A percentile compares a stretch with the other conserved stretches of the same genome.
Evolutionary conservation across 306 rosid species (phyloP).

Genomic region (Prunus campanulata): DNA sequence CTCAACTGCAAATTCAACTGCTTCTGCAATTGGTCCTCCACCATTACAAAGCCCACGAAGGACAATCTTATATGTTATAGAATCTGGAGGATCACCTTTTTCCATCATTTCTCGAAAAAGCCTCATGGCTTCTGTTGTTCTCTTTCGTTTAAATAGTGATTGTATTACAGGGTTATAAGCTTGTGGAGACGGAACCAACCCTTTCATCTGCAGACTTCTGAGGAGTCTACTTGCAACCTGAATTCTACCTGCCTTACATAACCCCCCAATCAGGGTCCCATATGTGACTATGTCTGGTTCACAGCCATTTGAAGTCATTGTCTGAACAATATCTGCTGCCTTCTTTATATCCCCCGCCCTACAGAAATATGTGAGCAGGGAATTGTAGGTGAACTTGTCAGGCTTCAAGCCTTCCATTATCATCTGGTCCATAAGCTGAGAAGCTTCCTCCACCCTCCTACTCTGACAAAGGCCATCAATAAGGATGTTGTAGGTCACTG

Average conservation of each 20-base stretch:
- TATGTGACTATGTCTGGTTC: conserved; percentile 88
- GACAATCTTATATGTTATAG: conserved; percentile 63
- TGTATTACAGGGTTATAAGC: conserved; percentile 83
- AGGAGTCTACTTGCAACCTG: conserved; percentile 83
- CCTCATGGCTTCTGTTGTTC: conserved; percentile 78
- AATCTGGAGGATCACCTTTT: conserved; percentile 76
- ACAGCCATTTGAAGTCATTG: conserved; percentile 74
- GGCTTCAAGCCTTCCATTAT: conserved; percentile 89
- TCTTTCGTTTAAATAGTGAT: conserved; percentile 66
- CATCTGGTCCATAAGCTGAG: conserved; percentile 96
- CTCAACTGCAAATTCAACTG: conserved; percentile 76
- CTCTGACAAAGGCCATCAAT: conserved; percentile 80
- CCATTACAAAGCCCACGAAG: conserved; percentile 89
- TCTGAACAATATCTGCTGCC: conserved; percentile 85
- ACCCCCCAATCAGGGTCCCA: conserved; percentile 70
- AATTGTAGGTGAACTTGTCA: conserved; percentile 85
- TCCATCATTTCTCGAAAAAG: conserved; percentile 88
- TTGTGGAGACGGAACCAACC: conserved; percentile 65
- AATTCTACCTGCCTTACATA: conserved; percentile 81
- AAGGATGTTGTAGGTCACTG: conserved; percentile 79
- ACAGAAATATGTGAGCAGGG: conserved; percentile 76
- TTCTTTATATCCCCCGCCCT: conserved; percentile 69
- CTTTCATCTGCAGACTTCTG: conserved; percentile 86
- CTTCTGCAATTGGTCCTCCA: conserved; percentile 85
- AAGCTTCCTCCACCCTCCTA: conserved; percentile 77